phyloP scores from a whole-genome alignment of 1,139 yeast genomes.

The Chernovozyma sophiae-reginae region DNA sequence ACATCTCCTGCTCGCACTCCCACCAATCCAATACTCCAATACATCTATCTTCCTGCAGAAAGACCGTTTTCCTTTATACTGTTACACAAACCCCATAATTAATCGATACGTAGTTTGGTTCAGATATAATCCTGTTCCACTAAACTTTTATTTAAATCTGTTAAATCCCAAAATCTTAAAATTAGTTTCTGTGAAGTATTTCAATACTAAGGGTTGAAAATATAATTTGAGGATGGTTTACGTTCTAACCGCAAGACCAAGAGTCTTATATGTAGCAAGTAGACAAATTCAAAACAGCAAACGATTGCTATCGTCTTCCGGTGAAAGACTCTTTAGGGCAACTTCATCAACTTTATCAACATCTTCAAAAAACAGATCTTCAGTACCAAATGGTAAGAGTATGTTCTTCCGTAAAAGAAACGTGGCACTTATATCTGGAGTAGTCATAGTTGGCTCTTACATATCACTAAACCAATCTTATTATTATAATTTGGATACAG shows the following conservation, averaged over 20 bases:
- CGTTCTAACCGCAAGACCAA: constrained; percentile 29
- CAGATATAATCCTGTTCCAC: no score
- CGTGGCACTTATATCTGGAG: constrained; percentile 43
- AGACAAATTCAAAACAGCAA: constrained; percentile 18
- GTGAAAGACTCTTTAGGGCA: constrained; percentile 11
- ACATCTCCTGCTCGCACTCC: no score
- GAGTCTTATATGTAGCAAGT: constrained; percentile 25
- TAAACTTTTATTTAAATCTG: no score
- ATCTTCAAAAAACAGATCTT: constrained; percentile 10
- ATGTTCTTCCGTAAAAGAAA: constrained; percentile 23
- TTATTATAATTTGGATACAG: constrained; percentile 41
- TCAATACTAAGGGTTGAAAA: no score
- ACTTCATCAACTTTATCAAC: constrained; percentile 8
- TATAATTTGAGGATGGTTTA: no score
- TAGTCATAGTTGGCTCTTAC: constrained; percentile 44
- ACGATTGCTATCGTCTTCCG: constrained; percentile 13
- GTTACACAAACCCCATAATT: no score
- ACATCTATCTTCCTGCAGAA: no score
- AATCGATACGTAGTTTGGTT: no score
- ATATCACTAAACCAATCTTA: constrained; percentile 39
- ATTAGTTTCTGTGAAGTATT: no score
- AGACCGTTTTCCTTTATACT: no score
- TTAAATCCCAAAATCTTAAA: no score
- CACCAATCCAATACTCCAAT: no score
- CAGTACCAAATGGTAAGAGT: constrained; percentile 1